Evolutionary conservation across 495 filamentous ascomycete species (phyloP), one percentile per base, ranked within the genome.

Genomic region (Penicillium goetzii): DNA sequence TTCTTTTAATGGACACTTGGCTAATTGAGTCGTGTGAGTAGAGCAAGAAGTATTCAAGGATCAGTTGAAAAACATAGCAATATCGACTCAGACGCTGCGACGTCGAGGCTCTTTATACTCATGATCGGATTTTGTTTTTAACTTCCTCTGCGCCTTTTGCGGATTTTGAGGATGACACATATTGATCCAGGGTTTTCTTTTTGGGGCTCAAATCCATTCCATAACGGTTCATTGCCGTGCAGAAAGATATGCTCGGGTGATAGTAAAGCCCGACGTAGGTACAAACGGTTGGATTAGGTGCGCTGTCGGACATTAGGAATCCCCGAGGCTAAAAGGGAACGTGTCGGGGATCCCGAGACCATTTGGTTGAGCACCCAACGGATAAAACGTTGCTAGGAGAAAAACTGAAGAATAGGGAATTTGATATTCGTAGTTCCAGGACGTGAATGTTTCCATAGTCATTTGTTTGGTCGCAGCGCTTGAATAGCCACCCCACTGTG

Each of bases 111-210:
- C n/a, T 51, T 30, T 51, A 51, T 51, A 51, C 47, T 51, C 4
- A n/a, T 4, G 15, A 30, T 30, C 47, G 47, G 47, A 15, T n/a
- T 51, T 51, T n/a, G 47, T 15, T 4, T 28, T 8, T 28, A 2
- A 4, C 47, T n/a, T 30, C 5, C 4, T 23, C 32, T 32, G 19
- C 52, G 10, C 32, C 2, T 36, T 55, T 55, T 55, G 52, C 52
- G 30, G 52, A 33, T n/a, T 55, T 55, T 34, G 52, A 19, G 15
- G 25, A 51, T 33, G 52, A 36, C 25, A 17, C 52, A 34, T 32
- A 23, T 9, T 21, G 25, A 21, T 2, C 17, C 5, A 33, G 51
- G 9, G 2, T 53, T n/a, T n/a, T n/a, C 28, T 55, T 34, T 36
- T 21, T 23, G 14, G 30, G 52, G 52, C 30, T n/a, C 52, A 7